Evolutionary conservation across 106 monocot species (phyloP), one percentile per base, ranked within the genome.

Genomic region (Alisma plantagoaquatica): DNA sequence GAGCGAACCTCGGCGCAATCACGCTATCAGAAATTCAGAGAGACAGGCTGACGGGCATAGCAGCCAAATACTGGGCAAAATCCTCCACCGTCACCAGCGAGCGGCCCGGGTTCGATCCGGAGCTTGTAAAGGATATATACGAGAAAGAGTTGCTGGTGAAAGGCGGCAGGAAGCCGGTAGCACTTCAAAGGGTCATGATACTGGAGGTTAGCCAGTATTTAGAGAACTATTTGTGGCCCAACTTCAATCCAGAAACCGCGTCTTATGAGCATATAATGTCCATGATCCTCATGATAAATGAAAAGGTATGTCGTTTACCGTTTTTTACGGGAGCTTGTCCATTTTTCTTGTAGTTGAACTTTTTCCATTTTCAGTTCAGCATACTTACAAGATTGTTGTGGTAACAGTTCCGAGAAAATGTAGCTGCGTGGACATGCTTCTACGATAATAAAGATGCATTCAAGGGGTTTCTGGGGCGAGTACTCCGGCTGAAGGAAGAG

Each of bases 211-310:
- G 90, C 58, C 98, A 90, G 76, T 90, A 98, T 59, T 62, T 90
- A 74, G 98, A 90, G 79, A 98, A 98, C 60, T 90, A 86, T 49
- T 64, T 98, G 3, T 90, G 85, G 90, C 98, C 90, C 0, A 78
- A 98, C 66, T 90, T 98, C 29, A 70, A 90, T 59, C 66, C 81
- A 2, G 79, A 72, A 46, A 64, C 47, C 0, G 81, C 90, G 7
- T 82, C 77, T 0, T 98, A 86, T 12, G 98, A 98, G 79, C 98
- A 98, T 33, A 72, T 98, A 41, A 90, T 98, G 90, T 98, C 98
- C 19, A 90, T 98, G 76, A 75, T 98, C 27, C 74, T 98, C 46
- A 90, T 90, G 98, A 78, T 98, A 22, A 98, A 90, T 47, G 90
- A 98, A 61, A 98, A 98, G 82, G 96, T 98, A 65, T 17, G 50